Base-by-base conservation (phyloP, 352 stramenopile genomes). In the Phytophthora colocasiae region DNA sequence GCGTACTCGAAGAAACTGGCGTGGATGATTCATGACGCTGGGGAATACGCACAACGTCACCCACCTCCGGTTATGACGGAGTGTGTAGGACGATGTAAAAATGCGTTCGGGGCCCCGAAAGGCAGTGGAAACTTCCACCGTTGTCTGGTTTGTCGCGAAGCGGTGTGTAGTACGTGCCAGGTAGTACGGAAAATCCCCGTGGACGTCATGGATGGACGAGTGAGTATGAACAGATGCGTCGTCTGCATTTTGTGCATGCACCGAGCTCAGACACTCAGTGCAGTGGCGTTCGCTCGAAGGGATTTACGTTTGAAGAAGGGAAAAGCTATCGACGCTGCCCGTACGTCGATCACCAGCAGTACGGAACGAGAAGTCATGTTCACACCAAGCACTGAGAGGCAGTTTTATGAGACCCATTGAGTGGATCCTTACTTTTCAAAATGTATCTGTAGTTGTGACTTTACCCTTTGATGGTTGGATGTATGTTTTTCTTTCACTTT, bases 1-100 rank as follows among this genome's bases (percentile, higher is more conserved):
- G 66, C 69, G 11, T 74, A 78, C 17, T 69, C 64, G 17, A 81
- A 78, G 64, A 81, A 81, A 39, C 58, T 81, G 43, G 64, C 70
- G 39, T 88, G 76, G 78, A 81, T 91, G 66, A 79, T 84, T 38
- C 66, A 70, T 26, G 68, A 80, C 45, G 60, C 63, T 11, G 27
- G 56, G 4, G 49, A 65, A 4, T 32, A 44, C 0, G 47, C 26
- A 26, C 39, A 50, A 40, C 55, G 50, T 2, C 36, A 49, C 9
- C 24, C 57, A 12, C 54, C 57, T 26, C 63, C 67, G 7, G 40
- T 46, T 0, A 54, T 67, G 63, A 53, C 56, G 11, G 63, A 68
- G 17, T 80, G 71, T 26, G 56, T 80, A 3, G 71, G 71, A 26
- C 43, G 39, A 41, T 80, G 71, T 34, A 76, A 71, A 32, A 76